Evolutionary conservation across 2,329 filamentous ascomycete genomes (phyloP).

Genomic region (Scedosporium apiospermum): DNA sequence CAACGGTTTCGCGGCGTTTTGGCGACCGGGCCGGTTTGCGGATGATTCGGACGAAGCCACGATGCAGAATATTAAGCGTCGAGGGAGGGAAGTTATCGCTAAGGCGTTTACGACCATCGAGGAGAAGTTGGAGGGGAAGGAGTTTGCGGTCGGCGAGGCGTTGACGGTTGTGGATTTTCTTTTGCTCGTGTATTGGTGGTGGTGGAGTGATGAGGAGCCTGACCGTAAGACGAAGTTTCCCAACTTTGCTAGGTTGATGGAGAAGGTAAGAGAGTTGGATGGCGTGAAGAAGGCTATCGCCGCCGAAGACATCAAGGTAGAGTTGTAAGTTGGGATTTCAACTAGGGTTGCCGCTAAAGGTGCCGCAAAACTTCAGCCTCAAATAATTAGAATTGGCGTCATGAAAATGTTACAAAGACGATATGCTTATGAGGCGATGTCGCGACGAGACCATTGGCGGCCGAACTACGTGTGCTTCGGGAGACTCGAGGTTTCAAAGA

Average conservation of each 20-base stretch:
- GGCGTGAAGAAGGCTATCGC: constrained; percentile 7
- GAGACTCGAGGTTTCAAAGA: no score
- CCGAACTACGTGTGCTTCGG: no score
- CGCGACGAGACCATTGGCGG: no score
- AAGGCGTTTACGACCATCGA: constrained; percentile 13
- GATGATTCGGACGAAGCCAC: constrained; percentile 9
- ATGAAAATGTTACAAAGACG: no score
- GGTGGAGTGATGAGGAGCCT: constrained; percentile 9
- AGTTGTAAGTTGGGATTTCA: no score
- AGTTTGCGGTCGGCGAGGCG: constrained; percentile 12
- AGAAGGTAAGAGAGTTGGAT: constrained; percentile 9
- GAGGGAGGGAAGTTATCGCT: constrained; percentile 9
- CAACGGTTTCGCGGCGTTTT: constrained; percentile 16
- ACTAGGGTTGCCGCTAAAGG: no score
- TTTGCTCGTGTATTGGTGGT: constrained; percentile 14
- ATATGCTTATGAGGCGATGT: no score
- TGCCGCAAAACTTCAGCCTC: no score
- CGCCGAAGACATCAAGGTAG: no score
- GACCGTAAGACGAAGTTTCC: constrained; percentile 8
- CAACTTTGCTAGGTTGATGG: constrained; percentile 9
- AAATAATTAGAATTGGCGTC: no score
- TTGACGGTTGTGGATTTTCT: constrained; percentile 16
- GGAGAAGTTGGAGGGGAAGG: constrained; percentile 6
- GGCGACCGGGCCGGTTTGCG: constrained; percentile 18
- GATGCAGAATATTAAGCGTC: constrained; percentile 9